Evolutionary conservation across 1,284 basidiomycete species (phyloP).

Genomic region (Meira nashicola): DNA sequence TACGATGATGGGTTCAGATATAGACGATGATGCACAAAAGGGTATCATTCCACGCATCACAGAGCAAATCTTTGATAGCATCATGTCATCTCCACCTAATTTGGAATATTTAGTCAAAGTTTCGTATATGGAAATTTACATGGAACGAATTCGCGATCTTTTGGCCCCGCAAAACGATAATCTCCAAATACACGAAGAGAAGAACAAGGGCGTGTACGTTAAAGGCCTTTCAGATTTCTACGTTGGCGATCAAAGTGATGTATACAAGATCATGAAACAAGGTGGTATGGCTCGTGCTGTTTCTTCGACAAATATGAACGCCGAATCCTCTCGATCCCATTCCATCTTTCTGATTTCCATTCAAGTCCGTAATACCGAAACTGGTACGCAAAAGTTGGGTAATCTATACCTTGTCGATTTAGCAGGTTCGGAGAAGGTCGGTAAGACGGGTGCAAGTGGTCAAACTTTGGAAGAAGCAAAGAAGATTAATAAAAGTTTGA

Average conservation of each 20-base stretch:
- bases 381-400: slow-evolving; percentile 89
- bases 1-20: slow-evolving; percentile 71
- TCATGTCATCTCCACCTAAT: slow-evolving; percentile 87
- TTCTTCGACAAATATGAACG: slow-evolving; percentile 98
- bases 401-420: slow-evolving; percentile 97
- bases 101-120: slow-evolving; percentile 99
- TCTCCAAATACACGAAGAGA: slow-evolving; percentile 96
- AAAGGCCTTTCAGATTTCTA: slow-evolving; percentile 98
- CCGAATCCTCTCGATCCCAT: slow-evolving; percentile 96
- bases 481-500: slow-evolving; percentile 99
- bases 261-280: slow-evolving; percentile 98
- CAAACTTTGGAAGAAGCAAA: slow-evolving; percentile 99
- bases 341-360: slow-evolving; percentile 98
- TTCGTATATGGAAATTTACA: slow-evolving; percentile 99
- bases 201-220: slow-evolving; percentile 93
- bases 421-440: slow-evolving; percentile 97
- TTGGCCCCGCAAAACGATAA: slow-evolving; percentile 97
- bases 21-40: slow-evolving; percentile 70
- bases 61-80: slow-evolving; percentile 97
- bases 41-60: slow-evolving; percentile 98
- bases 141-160: slow-evolving; percentile 92
- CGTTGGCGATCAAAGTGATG: slow-evolving; percentile 71
- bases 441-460: slow-evolving; percentile 97
- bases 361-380: slow-evolving; percentile 91
- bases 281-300: slow-evolving; percentile 86